Evolutionary conservation across 1,284 basidiomycete species (phyloP).

Genomic region (Naganishia liquefaciens): DNA sequence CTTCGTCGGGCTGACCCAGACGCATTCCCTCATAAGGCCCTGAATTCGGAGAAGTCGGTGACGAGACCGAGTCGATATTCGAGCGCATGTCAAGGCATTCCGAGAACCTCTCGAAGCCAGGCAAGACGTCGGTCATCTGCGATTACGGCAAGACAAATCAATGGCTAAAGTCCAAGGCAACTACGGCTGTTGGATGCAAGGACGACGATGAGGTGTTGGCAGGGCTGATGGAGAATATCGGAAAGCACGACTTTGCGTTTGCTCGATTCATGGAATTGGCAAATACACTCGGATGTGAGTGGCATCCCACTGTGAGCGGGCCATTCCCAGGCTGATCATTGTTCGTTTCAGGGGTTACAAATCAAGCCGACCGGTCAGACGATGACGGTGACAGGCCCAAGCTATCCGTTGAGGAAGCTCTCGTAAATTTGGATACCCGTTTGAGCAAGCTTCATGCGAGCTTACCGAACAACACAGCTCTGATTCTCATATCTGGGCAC

Average conservation of each 20-base stretch:
- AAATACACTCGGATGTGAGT: constrained; percentile 70
- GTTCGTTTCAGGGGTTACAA: constrained; percentile 14
- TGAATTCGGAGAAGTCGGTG: constrained; percentile 76
- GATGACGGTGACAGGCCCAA: constrained; percentile 5
- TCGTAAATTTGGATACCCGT: constrained; percentile 61
- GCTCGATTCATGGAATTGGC: constrained; percentile 76
- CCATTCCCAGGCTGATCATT: neutral
- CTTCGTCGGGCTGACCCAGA: neutral
- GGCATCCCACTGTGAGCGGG: neutral
- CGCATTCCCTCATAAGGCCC: constrained; percentile 56
- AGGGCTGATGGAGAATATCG: constrained; percentile 63
- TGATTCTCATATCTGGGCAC: constrained; percentile 83
- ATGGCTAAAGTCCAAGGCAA: constrained; percentile 80
- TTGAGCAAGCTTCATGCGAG: constrained; percentile 65
- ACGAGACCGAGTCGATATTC: constrained; percentile 81
- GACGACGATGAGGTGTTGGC: constrained; percentile 68
- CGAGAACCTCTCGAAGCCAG: constrained; percentile 48
- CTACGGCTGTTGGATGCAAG: constrained; percentile 68
- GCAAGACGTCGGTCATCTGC: constrained; percentile 68
- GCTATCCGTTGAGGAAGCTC: constrained; percentile 37
- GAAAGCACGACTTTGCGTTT: constrained; percentile 74
- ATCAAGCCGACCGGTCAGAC: constrained; percentile 16
- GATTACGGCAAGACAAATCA: constrained; percentile 78
- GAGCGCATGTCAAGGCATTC: constrained; percentile 67
- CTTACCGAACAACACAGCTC: constrained; percentile 73